phyloP scores from a whole-genome alignment of 768 basidiomycete species.

The Lactarius indigo region DNA sequence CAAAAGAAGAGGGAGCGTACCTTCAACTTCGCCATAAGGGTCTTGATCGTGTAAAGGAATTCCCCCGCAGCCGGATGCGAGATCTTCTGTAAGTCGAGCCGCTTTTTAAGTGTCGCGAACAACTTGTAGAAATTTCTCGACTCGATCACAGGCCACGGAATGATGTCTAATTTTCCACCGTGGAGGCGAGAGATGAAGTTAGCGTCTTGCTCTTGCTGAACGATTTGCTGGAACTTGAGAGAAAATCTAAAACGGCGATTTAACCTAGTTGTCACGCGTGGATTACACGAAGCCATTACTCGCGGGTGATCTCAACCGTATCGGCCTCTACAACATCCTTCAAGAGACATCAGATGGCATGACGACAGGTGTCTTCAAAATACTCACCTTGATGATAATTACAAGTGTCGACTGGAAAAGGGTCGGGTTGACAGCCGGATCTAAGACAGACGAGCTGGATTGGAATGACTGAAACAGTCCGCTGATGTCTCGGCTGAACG shows the following conservation, averaged over 20 bases:
- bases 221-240: constrained; percentile 57
- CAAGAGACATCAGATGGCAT: neutral
- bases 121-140: constrained; percentile 55
- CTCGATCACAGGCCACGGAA: constrained; percentile 67
- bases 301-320: constrained; percentile 52
- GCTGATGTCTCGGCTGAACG: constrained; percentile 56
- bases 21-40: constrained; percentile 18
- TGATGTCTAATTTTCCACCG: constrained; percentile 49
- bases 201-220: constrained; percentile 54
- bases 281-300: constrained; percentile 37
- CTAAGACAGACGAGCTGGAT: constrained; percentile 53
- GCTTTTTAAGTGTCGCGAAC: constrained; percentile 45
- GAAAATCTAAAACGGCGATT: constrained; percentile 40
- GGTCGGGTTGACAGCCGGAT: constrained; percentile 55
- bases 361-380: too few species aligned
- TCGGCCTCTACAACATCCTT: constrained; percentile 65
- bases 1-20: neutral
- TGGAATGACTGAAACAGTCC: constrained; percentile 63
- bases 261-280: neutral
- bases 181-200: constrained; percentile 66
- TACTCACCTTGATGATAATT: constrained; percentile 57
- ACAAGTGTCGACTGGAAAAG: constrained; percentile 58
- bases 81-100: constrained; percentile 45
- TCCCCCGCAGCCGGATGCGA: constrained; percentile 51
- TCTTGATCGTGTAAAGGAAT: constrained; percentile 37